phyloP scores from a whole-genome alignment of 495 filamentous ascomycete species.

The Lasiosphaeris hirsuta region DNA sequence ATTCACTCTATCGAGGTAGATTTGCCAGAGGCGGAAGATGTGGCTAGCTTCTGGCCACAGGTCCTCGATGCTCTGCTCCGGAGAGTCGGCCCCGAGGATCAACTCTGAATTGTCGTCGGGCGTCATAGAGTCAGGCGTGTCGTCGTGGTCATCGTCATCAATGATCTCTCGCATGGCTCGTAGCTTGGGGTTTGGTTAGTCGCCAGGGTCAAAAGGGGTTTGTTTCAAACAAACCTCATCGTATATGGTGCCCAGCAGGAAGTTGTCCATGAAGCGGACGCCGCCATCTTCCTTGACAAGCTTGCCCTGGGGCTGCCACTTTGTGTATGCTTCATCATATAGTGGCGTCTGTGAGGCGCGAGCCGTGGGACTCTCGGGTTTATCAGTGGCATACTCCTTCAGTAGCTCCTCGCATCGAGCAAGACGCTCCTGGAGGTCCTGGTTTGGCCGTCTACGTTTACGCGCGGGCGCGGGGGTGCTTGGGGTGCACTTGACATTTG shows the following conservation, averaged over 20 bases:
- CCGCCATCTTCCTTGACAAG: conserved; percentile 44
- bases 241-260: conserved; percentile 38
- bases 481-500: conserved; percentile 44
- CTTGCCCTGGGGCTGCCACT: conserved; percentile 39
- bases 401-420: conserved; percentile 48
- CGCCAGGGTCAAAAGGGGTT: neutral
- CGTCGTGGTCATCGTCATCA: conserved; percentile 37
- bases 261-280: conserved; percentile 45
- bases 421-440: conserved; percentile 47
- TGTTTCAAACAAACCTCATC: conserved; percentile 36
- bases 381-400: conserved; percentile 42
- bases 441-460: conserved; percentile 45
- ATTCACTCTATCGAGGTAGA: conserved; percentile 63
- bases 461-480: conserved; percentile 47
- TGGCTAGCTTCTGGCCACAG: conserved; percentile 63
- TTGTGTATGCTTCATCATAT: conserved; percentile 26
- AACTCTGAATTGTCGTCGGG: conserved; percentile 42
- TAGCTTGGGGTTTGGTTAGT: conserved; percentile 27
- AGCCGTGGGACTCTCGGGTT: conserved; percentile 25
- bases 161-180: conserved; percentile 47
- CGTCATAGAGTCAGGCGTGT: conserved; percentile 18
- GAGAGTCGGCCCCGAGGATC: conserved; percentile 28
- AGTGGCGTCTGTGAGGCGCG: conserved; percentile 12
- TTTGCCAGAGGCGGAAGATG: conserved; percentile 68
- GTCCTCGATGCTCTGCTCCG: conserved; percentile 30